Base-by-base conservation (phyloP, 805 yeast species). In the Tetrapisispora taiwanensis region DNA sequence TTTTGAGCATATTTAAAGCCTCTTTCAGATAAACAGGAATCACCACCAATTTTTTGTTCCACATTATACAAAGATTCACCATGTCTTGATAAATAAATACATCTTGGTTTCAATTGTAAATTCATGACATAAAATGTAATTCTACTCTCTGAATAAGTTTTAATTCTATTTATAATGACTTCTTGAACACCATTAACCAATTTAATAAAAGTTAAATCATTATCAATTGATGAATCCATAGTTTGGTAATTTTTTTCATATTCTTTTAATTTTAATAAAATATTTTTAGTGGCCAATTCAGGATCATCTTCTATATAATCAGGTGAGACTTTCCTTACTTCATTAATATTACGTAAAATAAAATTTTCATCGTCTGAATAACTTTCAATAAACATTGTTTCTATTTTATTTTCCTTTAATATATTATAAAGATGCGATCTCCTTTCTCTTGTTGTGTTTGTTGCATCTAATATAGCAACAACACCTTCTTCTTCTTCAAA, bases 61-160 rank as follows among this genome's bases (percentile, higher is more conserved):
- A 92, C 72, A 62, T 92, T 92, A 67, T 81, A 92, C 60, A 79
- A 80, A 2, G 95, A 83, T 66, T 92, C 98, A 24, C 98, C 98
- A 58, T 92, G 98, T 54, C 98, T 77, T 40, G 95, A 85, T 40
- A 92, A 72, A 90, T 95, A 92, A 48, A 92, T 88, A 50, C 82
- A 76, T 50, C 97, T 75, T 24, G 96, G 95, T 60, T 86, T 85
- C 54, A 88, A 84, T 62, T 89, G 97, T 53, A 92, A 69, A 59
- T 92, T 92, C 96, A 92, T 89, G 35, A 92, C 86, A 60, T 88
- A 92, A 65, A 88, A 92, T 17, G 89, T 97, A 50, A 92, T 88
- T 55, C 97, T 76, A 49, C 92, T 81, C 63, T 92, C 95, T 55
- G 90, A 68, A 61, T 92, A 92, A 20, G 89, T 79, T 61, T 85